phyloP scores from a whole-genome alignment of 1,284 basidiomycete genomes.

The Ustilago tritici region DNA sequence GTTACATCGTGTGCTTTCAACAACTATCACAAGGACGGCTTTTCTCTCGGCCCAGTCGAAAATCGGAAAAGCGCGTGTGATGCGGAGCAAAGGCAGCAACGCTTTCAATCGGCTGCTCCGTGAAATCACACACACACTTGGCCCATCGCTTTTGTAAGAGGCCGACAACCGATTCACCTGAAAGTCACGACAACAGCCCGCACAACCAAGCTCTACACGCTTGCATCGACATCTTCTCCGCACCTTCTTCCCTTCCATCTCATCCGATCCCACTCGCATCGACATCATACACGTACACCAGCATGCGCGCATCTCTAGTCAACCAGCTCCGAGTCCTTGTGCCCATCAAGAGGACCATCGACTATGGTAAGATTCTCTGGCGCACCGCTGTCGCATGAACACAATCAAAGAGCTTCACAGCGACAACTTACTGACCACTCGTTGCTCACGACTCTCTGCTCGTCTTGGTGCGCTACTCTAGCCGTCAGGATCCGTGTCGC shows the following conservation, averaged over 20 bases:
- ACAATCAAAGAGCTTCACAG: not conserved
- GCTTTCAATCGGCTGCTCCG: conserved; percentile 23
- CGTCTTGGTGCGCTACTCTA: conserved; percentile 5
- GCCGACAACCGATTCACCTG: conserved; percentile 46
- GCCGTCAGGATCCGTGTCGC: conserved; percentile 69
- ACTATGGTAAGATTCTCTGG: conserved; percentile 58
- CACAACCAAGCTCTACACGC: conserved; percentile 5
- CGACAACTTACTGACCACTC: not conserved
- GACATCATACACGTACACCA: conserved; percentile 5
- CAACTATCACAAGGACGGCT: not conserved
- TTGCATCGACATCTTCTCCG: conserved; percentile 8
- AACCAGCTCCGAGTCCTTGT: conserved; percentile 68
- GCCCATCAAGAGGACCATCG: conserved; percentile 69
- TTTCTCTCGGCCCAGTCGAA: conserved; percentile 33
- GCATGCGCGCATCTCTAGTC: conserved; percentile 66
- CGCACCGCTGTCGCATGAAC: not conserved
- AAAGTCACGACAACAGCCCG: conserved; percentile 14
- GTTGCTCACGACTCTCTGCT: not conserved
- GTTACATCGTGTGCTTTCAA: conserved; percentile 8
- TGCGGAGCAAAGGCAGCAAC: not conserved
- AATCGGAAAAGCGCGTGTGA: not conserved
- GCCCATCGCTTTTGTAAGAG: conserved; percentile 37
- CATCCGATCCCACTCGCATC: conserved; percentile 1
- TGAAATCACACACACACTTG: conserved; percentile 16
- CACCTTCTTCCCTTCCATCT: conserved; percentile 7